phyloP scores from a whole-genome alignment of 208 protist genomes.

The Entamoeba histolytica region DNA sequence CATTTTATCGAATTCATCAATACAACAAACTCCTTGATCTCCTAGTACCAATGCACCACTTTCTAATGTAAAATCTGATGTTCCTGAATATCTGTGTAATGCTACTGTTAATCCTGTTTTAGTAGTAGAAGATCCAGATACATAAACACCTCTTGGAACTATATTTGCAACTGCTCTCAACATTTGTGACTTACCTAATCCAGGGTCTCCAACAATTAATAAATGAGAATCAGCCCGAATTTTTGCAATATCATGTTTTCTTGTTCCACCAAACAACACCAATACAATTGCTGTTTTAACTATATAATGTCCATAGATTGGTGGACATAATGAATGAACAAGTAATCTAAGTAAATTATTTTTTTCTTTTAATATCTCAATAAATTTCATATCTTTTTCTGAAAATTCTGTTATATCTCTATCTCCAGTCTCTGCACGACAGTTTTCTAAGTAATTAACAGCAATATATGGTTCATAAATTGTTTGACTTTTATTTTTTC shows the following conservation, averaged over 20 bases:
- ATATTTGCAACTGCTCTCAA: conserved; percentile 88
- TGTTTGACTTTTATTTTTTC: background rate
- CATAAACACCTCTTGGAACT: conserved; percentile 86
- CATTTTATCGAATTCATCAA: conserved; percentile 99
- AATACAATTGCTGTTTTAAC: conserved; percentile 67
- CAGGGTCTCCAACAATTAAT: conserved; percentile 91
- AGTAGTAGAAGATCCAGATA: conserved; percentile 86
- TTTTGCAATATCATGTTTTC: conserved; percentile 78
- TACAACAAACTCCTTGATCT: conserved; percentile 96
- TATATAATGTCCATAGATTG: conserved; percentile 55
- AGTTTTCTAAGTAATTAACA: background rate
- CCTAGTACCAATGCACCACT: conserved; percentile 98
- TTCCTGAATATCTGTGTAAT: conserved; percentile 39
- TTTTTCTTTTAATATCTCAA: background rate
- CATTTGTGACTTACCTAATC: conserved; percentile 94
- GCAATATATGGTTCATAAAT: background rate
- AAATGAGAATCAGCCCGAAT: conserved; percentile 96
- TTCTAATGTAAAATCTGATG: conserved; percentile 86
- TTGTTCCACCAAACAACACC: conserved; percentile 85
- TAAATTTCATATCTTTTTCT: background rate
- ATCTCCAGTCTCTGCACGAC: background rate
- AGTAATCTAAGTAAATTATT: background rate
- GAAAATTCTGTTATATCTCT: background rate
- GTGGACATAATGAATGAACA: conserved; percentile 24
- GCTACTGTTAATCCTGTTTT: conserved; percentile 38